Evolutionary conservation across 345 rosid genomes (phyloP).

Genomic region (Conringia planisiliqua): DNA sequence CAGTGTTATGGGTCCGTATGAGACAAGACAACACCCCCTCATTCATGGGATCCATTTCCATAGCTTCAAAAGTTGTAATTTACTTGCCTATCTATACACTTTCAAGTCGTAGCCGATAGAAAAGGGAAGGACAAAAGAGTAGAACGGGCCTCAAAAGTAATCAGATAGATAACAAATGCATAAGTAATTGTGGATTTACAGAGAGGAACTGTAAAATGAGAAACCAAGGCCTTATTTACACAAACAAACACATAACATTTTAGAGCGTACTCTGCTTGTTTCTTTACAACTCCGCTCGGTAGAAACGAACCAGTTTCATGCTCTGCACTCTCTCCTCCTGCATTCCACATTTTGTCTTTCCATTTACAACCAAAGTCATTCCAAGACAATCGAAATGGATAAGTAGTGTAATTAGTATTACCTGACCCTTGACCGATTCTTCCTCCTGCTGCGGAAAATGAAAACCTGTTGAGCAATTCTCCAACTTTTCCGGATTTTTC

Average conservation of each 20-base stretch:
- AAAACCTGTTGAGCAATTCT: slow-evolving; percentile 80
- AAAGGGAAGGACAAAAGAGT: not conserved
- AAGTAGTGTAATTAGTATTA: slow-evolving; percentile 14
- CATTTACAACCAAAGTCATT: not conserved
- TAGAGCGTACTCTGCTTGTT: not conserved
- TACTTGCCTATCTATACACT: too few species aligned
- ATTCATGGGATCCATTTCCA: not conserved
- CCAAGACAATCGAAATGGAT: not conserved
- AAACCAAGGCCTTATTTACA: slow-evolving; percentile 26
- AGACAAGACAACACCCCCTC: not conserved
- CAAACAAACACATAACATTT: not conserved
- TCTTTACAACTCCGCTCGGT: slow-evolving; percentile 40
- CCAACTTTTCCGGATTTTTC: slow-evolving; percentile 67
- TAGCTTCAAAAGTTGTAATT: not conserved
- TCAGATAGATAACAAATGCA: not conserved
- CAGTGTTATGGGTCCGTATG: slow-evolving; percentile 8
- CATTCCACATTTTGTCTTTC: not conserved
- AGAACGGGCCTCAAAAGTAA: not conserved
- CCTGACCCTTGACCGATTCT: slow-evolving; percentile 42
- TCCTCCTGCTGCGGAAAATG: slow-evolving; percentile 52
- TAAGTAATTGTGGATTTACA: slow-evolving; percentile 22
- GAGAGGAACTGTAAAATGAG: not conserved
- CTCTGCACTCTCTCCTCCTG: slow-evolving; percentile 57
- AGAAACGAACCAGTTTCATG: slow-evolving; percentile 65
- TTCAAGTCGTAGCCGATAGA: too few species aligned